Percentiles rank a stretch among this genome's conserved stretches.
phyloP scores from a whole-genome alignment of 345 rosid species.

The Eucalyptus albens region DNA sequence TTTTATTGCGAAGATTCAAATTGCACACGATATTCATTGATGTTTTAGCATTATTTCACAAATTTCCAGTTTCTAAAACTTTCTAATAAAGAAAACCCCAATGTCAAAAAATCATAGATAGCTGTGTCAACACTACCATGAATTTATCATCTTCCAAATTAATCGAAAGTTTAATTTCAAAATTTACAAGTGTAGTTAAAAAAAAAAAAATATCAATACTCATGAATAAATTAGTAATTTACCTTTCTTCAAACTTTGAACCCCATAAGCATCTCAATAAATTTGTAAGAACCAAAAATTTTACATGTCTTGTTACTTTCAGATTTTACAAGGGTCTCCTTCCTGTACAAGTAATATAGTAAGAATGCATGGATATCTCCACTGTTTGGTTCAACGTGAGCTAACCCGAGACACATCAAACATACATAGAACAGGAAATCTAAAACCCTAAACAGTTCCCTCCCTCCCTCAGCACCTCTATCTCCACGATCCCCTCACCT shows the following conservation, averaged over 20 bases:
- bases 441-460: background rate
- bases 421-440: background rate
- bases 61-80: background rate
- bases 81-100: background rate
- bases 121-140: background rate
- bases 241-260: too few species aligned
- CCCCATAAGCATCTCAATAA: too few species aligned
- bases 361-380: background rate
- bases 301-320: too few species aligned
- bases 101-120: background rate
- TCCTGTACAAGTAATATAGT: too few species aligned
- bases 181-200: too few species aligned
- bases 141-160: background rate
- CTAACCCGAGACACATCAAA: background rate
- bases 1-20: background rate
- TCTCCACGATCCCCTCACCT: background rate
- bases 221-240: too few species aligned
- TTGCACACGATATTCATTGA: background rate
- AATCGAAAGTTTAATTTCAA: too few species aligned
- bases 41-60: background rate
- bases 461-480: background rate
- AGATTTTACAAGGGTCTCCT: too few species aligned
- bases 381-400: background rate
- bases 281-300: too few species aligned
- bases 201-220: too few species aligned